Evolutionary conservation across 768 basidiomycete genomes (phyloP).

Genomic region (Phaeotremella fagi): DNA sequence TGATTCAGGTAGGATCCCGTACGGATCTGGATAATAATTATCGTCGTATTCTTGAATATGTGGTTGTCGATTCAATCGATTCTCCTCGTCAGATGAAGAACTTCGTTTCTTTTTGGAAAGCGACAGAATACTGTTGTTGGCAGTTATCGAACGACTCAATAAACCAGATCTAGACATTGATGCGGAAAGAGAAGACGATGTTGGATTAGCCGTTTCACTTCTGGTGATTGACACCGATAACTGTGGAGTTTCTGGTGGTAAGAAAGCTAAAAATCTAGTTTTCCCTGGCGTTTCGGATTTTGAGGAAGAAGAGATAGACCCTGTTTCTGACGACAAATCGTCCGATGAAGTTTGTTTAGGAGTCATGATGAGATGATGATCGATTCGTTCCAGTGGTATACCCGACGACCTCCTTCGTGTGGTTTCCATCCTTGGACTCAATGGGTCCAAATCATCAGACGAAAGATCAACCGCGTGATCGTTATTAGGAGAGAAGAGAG

Average conservation of each 20-base stretch:
- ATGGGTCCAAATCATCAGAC: background rate
- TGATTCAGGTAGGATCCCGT: conserved; percentile 1
- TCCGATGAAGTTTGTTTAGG: conserved; percentile 7
- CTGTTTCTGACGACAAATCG: conserved; percentile 1
- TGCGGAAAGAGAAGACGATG: background rate
- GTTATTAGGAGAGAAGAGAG: background rate
- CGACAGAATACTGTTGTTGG: background rate
- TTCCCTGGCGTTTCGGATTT: conserved; percentile 1
- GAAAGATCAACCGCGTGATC: background rate
- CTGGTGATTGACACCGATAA: background rate
- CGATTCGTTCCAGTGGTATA: conserved; percentile 18
- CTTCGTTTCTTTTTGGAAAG: background rate
- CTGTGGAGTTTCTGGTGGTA: conserved; percentile 7
- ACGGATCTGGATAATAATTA: conserved; percentile 8
- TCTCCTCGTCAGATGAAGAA: background rate
- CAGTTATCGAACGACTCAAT: background rate
- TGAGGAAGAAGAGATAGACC: conserved; percentile 1
- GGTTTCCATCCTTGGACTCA: background rate
- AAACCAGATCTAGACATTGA: background rate
- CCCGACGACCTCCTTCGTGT: conserved; percentile 1
- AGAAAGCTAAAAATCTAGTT: conserved; percentile 11
- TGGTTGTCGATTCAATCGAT: background rate
- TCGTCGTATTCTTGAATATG: background rate
- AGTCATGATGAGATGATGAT: conserved; percentile 5
- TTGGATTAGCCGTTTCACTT: conserved; percentile 1